Evolutionary conservation across 345 rosid species (phyloP).

Genomic region (Anastatica hierochuntica): DNA sequence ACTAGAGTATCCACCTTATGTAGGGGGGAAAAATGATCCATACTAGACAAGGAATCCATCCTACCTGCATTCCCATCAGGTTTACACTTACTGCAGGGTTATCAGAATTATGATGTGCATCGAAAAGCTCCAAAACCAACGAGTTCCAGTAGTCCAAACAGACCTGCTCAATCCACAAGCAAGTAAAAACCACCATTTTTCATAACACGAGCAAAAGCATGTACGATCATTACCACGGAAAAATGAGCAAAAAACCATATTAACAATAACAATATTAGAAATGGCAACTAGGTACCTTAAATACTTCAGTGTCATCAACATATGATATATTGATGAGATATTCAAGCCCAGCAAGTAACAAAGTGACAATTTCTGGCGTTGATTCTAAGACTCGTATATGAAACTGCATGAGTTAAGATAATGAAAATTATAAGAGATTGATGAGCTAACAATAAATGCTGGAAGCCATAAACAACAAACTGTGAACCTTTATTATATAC

Average conservation of each 20-base stretch:
- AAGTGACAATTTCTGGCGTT: conserved; percentile 50
- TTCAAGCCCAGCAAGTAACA: conserved; percentile 67
- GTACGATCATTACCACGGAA: not conserved
- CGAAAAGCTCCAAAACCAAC: conserved; percentile 77
- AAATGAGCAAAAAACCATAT: not conserved
- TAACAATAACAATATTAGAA: not conserved
- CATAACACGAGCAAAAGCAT: conserved; percentile 5
- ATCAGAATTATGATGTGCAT: conserved; percentile 51
- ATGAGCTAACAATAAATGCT: not conserved
- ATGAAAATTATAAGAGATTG: too few relatives aligned
- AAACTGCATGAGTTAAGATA: conserved; percentile 30
- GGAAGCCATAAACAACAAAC: not conserved
- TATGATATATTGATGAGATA: conserved; percentile 81
- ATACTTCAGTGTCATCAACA: conserved; percentile 97
- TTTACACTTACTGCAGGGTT: conserved; percentile 61
- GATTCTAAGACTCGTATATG: conserved; percentile 77
- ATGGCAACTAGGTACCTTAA: conserved; percentile 50
- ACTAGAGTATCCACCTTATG: not conserved
- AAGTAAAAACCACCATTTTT: conserved; percentile 8
- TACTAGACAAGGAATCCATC: conserved; percentile 9
- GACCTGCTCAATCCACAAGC: conserved; percentile 43
- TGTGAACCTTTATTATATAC: not conserved
- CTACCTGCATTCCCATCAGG: conserved; percentile 68
- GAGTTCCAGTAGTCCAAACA: conserved; percentile 98
- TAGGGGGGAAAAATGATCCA: not conserved